Evolutionary conservation across 495 filamentous ascomycete species (phyloP), one percentile per base, ranked within the genome.

Genomic region (Tuber umbilicatum): DNA sequence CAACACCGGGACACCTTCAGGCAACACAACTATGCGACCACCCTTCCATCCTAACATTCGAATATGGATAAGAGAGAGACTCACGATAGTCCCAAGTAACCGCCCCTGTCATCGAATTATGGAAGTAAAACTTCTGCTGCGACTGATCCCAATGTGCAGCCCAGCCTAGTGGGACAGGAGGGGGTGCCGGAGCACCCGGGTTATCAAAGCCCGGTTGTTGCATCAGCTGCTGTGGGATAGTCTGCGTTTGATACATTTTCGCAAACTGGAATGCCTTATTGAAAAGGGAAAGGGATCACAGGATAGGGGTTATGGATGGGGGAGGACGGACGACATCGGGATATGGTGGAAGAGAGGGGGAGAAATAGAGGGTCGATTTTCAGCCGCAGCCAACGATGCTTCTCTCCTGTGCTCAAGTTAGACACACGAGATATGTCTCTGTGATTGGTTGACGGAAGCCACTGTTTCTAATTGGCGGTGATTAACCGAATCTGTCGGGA

Each of bases 121-220:
- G 78, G 47, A 64, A 79, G 55, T 79, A 79, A 71, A 73, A 79
- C 73, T 79, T 79, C 35, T 79, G 77, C 27, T 79, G 78, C 4
- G 76, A 73, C 23, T 73, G 45, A 27, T 79, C 78, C 78, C 78
- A 79, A 76, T 79, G 77, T 4, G 78, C 78, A 10, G 64, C 45
- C 78, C 78, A 79, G 27, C 78, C 78, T 27, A 17, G 70, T 21
- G 70, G 73, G 37, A 79, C 40, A 27, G 40, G 43, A 19, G 78
- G 77, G 2, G 60, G 55, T 17, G 35, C 17, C 27, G 27, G 55
- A 31, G 55, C 4, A 0, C 55, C 27, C 27, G 27, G 10, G 27
- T 35, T 64, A 64, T 27, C 14, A 35, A 64, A 6, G 27, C 27
- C 27, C 27, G 55, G 55, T 31, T 64, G 55, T 4, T 64, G 55